Evolutionary conservation across 129 eudicot genomes (phyloP), one percentile per base, ranked within the genome.

Genomic region (Arctium minus): DNA sequence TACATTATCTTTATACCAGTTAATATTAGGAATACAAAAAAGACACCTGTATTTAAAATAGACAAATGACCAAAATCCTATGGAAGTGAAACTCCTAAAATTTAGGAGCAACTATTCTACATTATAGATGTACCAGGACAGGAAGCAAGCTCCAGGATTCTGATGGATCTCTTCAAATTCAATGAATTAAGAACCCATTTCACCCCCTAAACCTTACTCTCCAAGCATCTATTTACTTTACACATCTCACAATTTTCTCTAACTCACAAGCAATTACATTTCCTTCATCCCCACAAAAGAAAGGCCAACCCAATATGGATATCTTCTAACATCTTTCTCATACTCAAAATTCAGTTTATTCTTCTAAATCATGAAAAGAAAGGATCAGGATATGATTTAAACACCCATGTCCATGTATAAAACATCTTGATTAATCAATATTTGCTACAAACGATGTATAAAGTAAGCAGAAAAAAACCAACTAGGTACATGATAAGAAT

Each of bases 181-280:
- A 79, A 65, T 74, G 87, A 74, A 84, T 65, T 60, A 71, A 77
- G 44, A 53, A 83, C 50, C 70, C 74, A 31, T 53, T 60, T 60
- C 80, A 78, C 64, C 69, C 36, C 79, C 70, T 80, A 71, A 72
- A 73, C 71, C 87, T 84, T 79, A 79, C 80, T 27, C 62, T 65
- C 38, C 29, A 84, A 79, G 83, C 77, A 65, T 75, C 32, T 84
- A 65, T 75, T 11, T 84, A 67, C 87, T 79, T 84, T 46, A 73
- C 79, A 33, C 84, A 17, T 5, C 73, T 78, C 56, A 78, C 72
- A 78, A 62, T 71, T 44, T 69, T 79, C 32, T 31, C 2, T 69
- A 40, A 33, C 44, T 80, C 71, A 69, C 82, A 70, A 77, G 73
- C 82, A 78, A 83, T 56, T 70, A 60, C 73, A 84, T 80, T 84